Evolutionary conservation across 257 asterid genomes (phyloP), one percentile per base, ranked within the genome.

Genomic region (Plectranthus barbatus): DNA sequence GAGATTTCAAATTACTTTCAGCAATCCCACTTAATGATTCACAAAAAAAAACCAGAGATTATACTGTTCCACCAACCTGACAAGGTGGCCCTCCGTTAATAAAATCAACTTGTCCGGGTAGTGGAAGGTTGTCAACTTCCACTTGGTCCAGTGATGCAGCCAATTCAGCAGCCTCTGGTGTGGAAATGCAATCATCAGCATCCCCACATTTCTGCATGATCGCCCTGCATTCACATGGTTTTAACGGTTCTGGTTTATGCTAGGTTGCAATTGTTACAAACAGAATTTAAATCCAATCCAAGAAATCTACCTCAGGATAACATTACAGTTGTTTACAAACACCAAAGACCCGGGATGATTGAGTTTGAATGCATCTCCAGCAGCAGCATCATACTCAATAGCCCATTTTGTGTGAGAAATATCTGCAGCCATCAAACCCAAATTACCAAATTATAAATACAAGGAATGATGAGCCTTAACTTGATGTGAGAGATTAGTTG

Each of bases 11-110:
- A 50, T 54, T 62, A 65, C 39, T 21, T 56, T 75, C 18, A 72
- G 63, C 62, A 50, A 57, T 55, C 39, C 47, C 29, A 31, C 62
- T 54, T 40, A 46, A 47, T 31, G 23, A 62, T 37, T 54, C 31
- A 26, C 5, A 34, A 8, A 13, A 24, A 63, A 45, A 56, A 29
- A 44, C 40, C 41, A 34, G 26, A 46, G 21, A 53, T 48, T 29
- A 68, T 11, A 48, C n/a, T 51, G 66, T 56, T 71, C 21, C 40
- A 76, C 79, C 44, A 54, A 89, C 97, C 97, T 89, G 99, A 68
- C 97, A 92, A 59, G 99, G 99, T 61, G 99, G 99, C 45, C 99
- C 99, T 15, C 99, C 99, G 72, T 89, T 92, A 40, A 92, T 92
- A 66, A 92, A 92, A 72, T 92, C 95, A 73, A 92, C 99, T 75